Evolutionary conservation across 257 asterid species (phyloP), one percentile per base, ranked within the genome.

Genomic region (Phtheirospermum japonicum): DNA sequence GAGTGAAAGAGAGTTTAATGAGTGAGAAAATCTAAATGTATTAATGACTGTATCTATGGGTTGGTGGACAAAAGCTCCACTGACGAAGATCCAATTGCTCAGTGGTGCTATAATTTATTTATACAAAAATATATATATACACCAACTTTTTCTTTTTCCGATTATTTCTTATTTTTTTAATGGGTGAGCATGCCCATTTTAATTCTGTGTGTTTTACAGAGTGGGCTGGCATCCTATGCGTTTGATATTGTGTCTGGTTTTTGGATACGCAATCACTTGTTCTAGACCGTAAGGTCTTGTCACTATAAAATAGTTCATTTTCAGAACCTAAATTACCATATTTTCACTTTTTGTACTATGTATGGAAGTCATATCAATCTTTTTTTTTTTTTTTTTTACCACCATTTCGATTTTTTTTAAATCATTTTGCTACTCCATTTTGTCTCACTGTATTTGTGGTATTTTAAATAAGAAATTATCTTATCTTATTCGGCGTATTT

Each of bases 21-120:
- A 23, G 28, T 23, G 28, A 23, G 3, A 51, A 61, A 37, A 67
- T 65, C 23, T 68, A 75, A 3, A 23, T 23, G 1, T 23, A 23
- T 23, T 23, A 23, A 23, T 23, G 28, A 23, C 28, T 1, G 28
- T 23, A 23, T 23, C 28, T 72, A 57, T 72, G 70, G 71, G 77
- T 69, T 69, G 73, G 77, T 69, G 79, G 75, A 42, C 71, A 74
- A 67, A 72, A 72, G 82, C 75, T 69, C 66, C 75, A 50, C 86
- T 72, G 59, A 69, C 76, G 75, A 80, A 74, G 80, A 73, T 73
- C 76, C 68, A 73, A 37, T 51, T 45, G 82, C 66, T 62, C 67
- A 66, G 62, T 77, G 73, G 77, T 50, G 73, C 67, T 49, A 68
- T 76, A 23, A 66, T 80, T 79, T 76, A 71, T 76, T 3, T 34